A percentile compares a stretch with the other conserved stretches of the same genome.
Evolutionary conservation across 163 green algal genomes (phyloP).

Genomic region (Trebouxiophyceae sp.): DNA sequence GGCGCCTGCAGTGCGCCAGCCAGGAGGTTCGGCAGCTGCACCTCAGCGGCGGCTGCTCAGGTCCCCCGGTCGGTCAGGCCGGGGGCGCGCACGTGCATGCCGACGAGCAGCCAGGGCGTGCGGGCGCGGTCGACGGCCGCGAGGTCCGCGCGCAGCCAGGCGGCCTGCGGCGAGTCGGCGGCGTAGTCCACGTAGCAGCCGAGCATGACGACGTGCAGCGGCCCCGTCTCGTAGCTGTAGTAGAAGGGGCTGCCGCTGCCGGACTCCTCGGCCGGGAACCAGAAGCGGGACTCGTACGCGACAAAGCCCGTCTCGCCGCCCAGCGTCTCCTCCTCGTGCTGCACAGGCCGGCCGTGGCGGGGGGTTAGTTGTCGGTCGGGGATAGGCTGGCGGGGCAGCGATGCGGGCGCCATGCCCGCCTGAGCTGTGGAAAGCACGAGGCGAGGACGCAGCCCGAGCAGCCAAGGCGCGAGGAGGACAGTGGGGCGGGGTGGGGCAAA

Average conservation of each 20-base stretch:
- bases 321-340: conserved; percentile 5
- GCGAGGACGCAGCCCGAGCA: too few relatives aligned
- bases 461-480: too few relatives aligned
- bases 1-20: conserved; percentile 6
- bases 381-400: background rate
- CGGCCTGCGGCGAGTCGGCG: conserved; percentile 35
- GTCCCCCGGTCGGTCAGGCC: too few relatives aligned
- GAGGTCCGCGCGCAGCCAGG: conserved; percentile 63
- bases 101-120: conserved; percentile 71
- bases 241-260: conserved; percentile 41
- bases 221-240: conserved; percentile 57
- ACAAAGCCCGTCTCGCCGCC: conserved; percentile 26
- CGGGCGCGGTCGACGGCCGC: conserved; percentile 45
- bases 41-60: too few relatives aligned
- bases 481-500: too few relatives aligned
- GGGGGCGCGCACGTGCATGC: conserved; percentile 47
- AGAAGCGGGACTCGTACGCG: conserved; percentile 51
- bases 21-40: too few relatives aligned
- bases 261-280: conserved; percentile 26
- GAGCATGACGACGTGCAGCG: conserved; percentile 59
- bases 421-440: too few relatives aligned
- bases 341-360: too few relatives aligned
- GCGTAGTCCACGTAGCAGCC: conserved; percentile 39
- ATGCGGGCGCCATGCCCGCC: background rate
- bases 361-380: background rate